Conservation (phyloP, 768 basidiomycete genomes). For the Trametopsis cervina region DNA sequence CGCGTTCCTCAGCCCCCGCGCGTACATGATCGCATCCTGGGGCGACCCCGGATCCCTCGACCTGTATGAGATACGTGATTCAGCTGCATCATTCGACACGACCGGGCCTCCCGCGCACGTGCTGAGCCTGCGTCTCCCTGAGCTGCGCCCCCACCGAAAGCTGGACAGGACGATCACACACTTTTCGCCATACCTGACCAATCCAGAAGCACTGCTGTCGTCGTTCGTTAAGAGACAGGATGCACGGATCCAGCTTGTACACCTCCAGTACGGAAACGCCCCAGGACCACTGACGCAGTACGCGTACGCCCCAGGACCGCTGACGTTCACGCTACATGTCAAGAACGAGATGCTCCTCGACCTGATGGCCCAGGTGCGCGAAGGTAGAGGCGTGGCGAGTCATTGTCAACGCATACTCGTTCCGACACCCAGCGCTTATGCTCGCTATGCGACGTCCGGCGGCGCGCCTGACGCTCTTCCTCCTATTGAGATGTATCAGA, state of each 20-base stretch:
- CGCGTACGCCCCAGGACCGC: too few species aligned
- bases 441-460: background rate
- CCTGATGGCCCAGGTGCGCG: slow-evolving; percentile 3
- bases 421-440: background rate
- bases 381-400: too few species aligned
- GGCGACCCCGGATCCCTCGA: slow-evolving; percentile 31
- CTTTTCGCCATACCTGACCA: slow-evolving; percentile 22
- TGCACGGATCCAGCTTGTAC: slow-evolving; percentile 22
- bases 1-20: slow-evolving; percentile 37
- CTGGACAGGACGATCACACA: slow-evolving; percentile 18
- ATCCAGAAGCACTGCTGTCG: background rate
- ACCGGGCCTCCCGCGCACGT: slow-evolving; percentile 10
- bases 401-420: background rate
- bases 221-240: slow-evolving; percentile 20
- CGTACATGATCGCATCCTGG: slow-evolving; percentile 35
- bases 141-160: slow-evolving; percentile 8
- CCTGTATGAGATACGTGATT: slow-evolving; percentile 24
- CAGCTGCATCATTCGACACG: background rate
- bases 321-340: slow-evolving; percentile 25
- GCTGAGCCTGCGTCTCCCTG: slow-evolving; percentile 22
- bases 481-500: background rate
- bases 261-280: slow-evolving; percentile 23
- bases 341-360: slow-evolving; percentile 26
- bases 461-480: background rate
- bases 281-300: too few species aligned